A percentile compares a stretch with the other conserved stretches of the same genome.
These are phyloP conservation scores for Xylaria flabelliformis DNA, from an alignment of 495 filamentous ascomycete species.

Conservation along the genomic window DNA sequence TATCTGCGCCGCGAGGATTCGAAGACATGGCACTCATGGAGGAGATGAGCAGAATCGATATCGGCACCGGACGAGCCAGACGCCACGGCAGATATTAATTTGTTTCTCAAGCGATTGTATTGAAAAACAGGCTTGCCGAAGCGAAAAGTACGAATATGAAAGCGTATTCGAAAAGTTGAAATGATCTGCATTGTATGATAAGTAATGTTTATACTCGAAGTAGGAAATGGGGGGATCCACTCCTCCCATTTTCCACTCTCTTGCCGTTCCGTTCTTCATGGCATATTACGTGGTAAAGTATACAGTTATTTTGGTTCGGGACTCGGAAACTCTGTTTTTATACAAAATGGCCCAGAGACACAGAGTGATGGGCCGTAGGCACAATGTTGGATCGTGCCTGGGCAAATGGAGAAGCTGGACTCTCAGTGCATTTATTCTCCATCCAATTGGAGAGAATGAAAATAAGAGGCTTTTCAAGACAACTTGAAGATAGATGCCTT, in stretches of 20 bases:
- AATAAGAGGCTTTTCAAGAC: background rate
- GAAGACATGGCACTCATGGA: conserved; percentile 72
- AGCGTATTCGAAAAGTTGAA: conserved; percentile 1
- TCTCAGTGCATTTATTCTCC: background rate
- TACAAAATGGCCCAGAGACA: background rate
- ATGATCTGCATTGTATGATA: conserved; percentile 27
- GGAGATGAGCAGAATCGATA: conserved; percentile 83
- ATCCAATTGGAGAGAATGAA: background rate
- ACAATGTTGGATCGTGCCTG: background rate
- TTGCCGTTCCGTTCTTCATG: background rate
- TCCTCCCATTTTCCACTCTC: background rate
- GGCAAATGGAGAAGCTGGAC: background rate
- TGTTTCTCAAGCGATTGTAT: background rate
- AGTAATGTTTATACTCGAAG: conserved; percentile 21
- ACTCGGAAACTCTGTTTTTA: background rate
- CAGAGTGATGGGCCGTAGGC: background rate
- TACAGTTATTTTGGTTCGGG: conserved; percentile 16
- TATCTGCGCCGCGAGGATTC: conserved; percentile 37
- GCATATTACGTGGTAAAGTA: conserved; percentile 11
- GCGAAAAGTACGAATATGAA: conserved; percentile 14
- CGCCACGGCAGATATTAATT: conserved; percentile 40
- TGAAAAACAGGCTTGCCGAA: background rate
- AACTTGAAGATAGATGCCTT: conserved; percentile 8
- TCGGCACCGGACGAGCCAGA: conserved; percentile 63
- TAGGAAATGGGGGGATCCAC: background rate